Evolutionary conservation across 495 filamentous ascomycete genomes (phyloP).

Genomic region (Achaetomiella virescens): DNA sequence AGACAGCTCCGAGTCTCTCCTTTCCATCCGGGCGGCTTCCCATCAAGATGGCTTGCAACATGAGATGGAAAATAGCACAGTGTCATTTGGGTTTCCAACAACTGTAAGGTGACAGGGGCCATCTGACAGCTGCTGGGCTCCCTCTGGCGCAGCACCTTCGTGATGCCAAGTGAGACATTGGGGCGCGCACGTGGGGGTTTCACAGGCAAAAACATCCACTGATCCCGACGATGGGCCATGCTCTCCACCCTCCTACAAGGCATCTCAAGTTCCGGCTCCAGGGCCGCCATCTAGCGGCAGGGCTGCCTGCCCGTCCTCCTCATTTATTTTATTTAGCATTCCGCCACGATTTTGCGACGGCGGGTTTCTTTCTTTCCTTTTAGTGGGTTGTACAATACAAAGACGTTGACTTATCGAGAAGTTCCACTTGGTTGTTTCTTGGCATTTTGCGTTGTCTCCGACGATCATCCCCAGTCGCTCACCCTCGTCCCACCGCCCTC

Average conservation of each 20-base stretch:
- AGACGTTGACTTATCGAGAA: too few species aligned
- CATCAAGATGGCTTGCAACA: neutral
- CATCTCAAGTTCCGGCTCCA: neutral
- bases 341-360: neutral
- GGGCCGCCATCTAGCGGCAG: neutral
- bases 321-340: neutral
- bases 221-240: neutral
- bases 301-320: neutral
- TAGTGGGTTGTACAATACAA: neutral
- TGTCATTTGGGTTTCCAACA: neutral
- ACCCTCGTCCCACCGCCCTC: neutral
- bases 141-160: neutral
- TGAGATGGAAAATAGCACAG: neutral
- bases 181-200: constrained; percentile 9
- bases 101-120: neutral
- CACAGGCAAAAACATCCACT: constrained; percentile 2
- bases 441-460: neutral
- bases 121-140: neutral
- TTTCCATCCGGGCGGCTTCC: neutral
- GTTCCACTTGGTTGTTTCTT: neutral
- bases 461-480: too few species aligned
- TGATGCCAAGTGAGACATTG: constrained; percentile 14
- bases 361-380: neutral
- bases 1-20: neutral
- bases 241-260: neutral